phyloP scores from a whole-genome alignment of 106 monocot genomes.

The Allium fistulosum region DNA sequence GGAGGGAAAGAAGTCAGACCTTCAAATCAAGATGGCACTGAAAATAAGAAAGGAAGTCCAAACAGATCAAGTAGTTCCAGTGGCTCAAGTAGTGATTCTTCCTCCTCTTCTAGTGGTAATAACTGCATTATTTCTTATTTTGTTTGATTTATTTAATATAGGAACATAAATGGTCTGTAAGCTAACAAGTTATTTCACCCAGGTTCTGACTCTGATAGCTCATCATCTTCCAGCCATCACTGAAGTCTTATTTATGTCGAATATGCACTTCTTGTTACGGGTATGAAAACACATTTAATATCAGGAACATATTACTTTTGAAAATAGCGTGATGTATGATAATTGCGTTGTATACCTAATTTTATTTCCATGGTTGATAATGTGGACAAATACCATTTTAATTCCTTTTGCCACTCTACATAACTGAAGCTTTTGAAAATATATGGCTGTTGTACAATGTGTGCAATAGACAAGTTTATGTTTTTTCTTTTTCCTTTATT shows the following conservation, averaged over 20 bases:
- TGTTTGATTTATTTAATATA: too few relatives aligned
- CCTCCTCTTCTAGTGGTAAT: conserved; percentile 59
- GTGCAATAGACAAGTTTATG: too few relatives aligned
- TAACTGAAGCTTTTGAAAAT: background rate
- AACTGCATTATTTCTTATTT: too few relatives aligned
- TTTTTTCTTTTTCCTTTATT: too few relatives aligned
- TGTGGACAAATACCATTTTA: background rate
- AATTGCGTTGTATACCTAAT: background rate
- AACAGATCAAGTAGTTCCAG: conserved; percentile 47
- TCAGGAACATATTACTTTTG: background rate
- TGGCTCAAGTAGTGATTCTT: conserved; percentile 54
- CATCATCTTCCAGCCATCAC: conserved; percentile 15
- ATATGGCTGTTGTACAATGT: too few relatives aligned
- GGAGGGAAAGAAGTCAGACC: conserved; percentile 17
- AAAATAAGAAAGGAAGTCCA: conserved; percentile 28
- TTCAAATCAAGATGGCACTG: conserved; percentile 20
- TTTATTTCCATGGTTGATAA: background rate
- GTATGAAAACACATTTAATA: background rate
- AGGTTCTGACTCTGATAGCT: conserved; percentile 58
- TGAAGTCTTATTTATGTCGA: background rate
- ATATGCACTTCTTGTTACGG: background rate
- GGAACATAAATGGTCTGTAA: background rate
- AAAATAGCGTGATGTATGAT: background rate
- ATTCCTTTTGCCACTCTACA: background rate
- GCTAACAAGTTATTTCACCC: background rate